These are phyloP conservation scores for Pulveroboletus sp. DNA, from an alignment of 768 basidiomycete species.

Conservation along the genomic window DNA sequence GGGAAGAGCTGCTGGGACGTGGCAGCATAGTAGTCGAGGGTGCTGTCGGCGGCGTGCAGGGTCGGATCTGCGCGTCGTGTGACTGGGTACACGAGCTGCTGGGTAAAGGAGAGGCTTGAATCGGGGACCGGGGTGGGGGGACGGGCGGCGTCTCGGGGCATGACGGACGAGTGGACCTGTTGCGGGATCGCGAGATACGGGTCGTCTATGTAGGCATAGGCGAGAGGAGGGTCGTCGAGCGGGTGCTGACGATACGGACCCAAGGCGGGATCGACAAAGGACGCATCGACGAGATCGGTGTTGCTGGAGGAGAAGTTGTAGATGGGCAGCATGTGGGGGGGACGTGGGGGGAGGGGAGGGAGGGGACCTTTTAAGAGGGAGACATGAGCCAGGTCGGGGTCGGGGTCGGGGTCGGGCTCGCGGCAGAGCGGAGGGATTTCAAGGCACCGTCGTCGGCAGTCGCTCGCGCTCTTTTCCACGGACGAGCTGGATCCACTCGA, in stretches of 20 bases:
- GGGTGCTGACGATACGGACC: neutral
- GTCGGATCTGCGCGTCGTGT: conserved; percentile 1
- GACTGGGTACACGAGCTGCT: conserved; percentile 13
- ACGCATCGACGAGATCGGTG: conserved; percentile 13
- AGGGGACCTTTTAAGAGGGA: conserved; percentile 9
- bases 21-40: conserved; percentile 21
- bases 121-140: conserved; percentile 6
- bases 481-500: neutral
- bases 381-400: too few species aligned
- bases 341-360: neutral
- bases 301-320: conserved; percentile 3
- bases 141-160: conserved; percentile 5
- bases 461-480: neutral
- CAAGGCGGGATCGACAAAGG: too few species aligned
- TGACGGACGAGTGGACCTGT: conserved; percentile 4
- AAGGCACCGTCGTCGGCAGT: too few species aligned
- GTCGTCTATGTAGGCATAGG: conserved; percentile 14
- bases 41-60: neutral
- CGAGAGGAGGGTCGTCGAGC: conserved; percentile 5
- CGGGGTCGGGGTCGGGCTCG: too few species aligned
- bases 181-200: too few species aligned
- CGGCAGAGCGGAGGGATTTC: too few species aligned
- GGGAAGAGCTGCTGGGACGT: conserved; percentile 45
- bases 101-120: conserved; percentile 3
- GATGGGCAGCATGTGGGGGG: conserved; percentile 9